Base-by-base conservation (phyloP, 2,329 filamentous ascomycete species). In the Fusarium metavorans region DNA sequence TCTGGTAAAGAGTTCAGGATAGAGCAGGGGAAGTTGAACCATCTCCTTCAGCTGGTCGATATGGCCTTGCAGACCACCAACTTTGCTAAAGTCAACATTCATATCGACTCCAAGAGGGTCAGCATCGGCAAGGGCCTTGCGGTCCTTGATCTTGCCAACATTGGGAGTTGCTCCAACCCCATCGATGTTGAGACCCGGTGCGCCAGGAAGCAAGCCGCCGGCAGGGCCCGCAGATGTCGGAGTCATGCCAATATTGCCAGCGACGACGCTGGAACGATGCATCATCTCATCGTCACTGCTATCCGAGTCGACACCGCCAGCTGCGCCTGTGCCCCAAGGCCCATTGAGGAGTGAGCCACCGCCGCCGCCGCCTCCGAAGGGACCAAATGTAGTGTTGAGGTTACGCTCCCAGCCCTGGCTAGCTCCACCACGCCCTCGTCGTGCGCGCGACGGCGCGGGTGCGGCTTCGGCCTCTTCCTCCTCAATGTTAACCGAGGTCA, bases 11-110 rank as follows among this genome's bases (percentile, higher is more conserved):
- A 98, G 91, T 82, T 99, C 97, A 0, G 97, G 97, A 80, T 99
- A 99, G 7, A 98, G 89, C 23, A 99, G 86, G 3, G 97, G 97
- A 70, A 99, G 88, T 75, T 96, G 94, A 20, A 99, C 96, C 97
- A 99, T 99, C 84, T 99, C 97, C 83, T 99, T 98, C 72, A 99
- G 88, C 82, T 98, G 95, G 81, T 98, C 95, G 80, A 99, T 98
- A 81, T 98, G 96, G 39, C 94, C 93, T 81, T 97, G 92, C 52
- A 99, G 85, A 45, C 97, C 97, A 80, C 97, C 97, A 66, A 99
- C 95, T 75, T 95, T 94, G 82, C 94, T 96, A 81, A 99, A 98
- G 80, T 95, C 95, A 71, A 99, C 95, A 79, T 91, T 96, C 80
- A 96, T 87, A 80, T 98, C 95, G 37, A 99, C 95, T 11, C 97